Percentiles rank a stretch among this genome's conserved stretches.
These are phyloP conservation scores for Dovyalis caffra DNA, from an alignment of 345 rosid species.

Conservation along the genomic window DNA sequence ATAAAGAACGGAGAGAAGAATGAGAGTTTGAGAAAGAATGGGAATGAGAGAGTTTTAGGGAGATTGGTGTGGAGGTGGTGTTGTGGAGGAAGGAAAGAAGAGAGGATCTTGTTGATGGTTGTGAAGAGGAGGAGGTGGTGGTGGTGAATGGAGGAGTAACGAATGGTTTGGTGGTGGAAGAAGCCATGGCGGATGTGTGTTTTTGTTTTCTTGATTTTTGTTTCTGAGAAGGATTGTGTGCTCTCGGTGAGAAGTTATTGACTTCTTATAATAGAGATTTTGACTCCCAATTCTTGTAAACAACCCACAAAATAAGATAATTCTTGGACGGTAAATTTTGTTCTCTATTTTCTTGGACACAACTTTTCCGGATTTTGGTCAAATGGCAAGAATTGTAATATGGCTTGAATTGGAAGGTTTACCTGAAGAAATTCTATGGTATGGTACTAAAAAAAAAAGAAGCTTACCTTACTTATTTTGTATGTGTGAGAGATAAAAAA, in stretches of 20 bases:
- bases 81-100: conserved; percentile 24
- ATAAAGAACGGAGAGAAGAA: background rate
- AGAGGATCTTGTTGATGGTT: conserved; percentile 16
- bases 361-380: too few relatives aligned
- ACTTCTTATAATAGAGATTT: background rate
- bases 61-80: conserved; percentile 25
- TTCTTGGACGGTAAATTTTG: background rate
- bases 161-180: conserved; percentile 11
- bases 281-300: background rate
- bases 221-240: background rate
- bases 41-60: conserved; percentile 14
- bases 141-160: background rate
- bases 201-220: background rate
- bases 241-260: background rate
- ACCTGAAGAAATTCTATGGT: too few relatives aligned
- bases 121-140: conserved; percentile 16
- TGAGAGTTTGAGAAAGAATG: background rate
- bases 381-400: too few relatives aligned
- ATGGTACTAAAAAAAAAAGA: too few relatives aligned
- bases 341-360: background rate
- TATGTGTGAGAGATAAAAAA: too few relatives aligned
- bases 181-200: background rate
- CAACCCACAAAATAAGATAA: background rate
- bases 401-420: background rate
- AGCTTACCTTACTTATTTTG: too few relatives aligned